Percentiles rank a stretch among this genome's conserved stretches.
Conservation (phyloP, 805 yeast genomes). For the Candida krabiensis region DNA sequence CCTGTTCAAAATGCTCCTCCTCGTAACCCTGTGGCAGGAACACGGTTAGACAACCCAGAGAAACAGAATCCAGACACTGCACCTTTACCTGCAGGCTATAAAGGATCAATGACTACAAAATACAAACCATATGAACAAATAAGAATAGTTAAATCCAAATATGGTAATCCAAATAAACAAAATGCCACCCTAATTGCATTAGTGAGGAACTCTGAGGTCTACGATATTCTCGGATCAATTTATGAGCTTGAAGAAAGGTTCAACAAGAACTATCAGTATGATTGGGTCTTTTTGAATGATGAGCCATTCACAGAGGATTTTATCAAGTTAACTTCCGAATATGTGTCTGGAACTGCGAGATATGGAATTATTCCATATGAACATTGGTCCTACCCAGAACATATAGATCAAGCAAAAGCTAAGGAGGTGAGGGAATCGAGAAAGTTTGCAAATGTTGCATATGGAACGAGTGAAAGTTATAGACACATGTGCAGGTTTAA, state of each 20-base stretch:
- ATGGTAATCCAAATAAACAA: conserved; percentile 29
- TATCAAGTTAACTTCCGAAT: conserved; percentile 34
- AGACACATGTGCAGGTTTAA: conserved; percentile 67
- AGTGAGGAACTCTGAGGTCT: conserved; percentile 43
- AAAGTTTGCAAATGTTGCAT: conserved; percentile 43
- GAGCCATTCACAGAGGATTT: conserved; percentile 45
- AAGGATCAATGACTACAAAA: conserved; percentile 20
- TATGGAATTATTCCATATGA: conserved; percentile 48
- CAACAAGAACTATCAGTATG: conserved; percentile 39
- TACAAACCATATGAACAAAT: conserved; percentile 27
- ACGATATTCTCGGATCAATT: conserved; percentile 40
- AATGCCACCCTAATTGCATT: conserved; percentile 63
- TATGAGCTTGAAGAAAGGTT: conserved; percentile 41
- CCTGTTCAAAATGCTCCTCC: conserved; percentile 4
- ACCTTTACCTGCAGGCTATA: conserved; percentile 23
- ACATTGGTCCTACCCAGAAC: conserved; percentile 54
- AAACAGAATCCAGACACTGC: conserved; percentile 21
- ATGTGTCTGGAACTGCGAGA: conserved; percentile 45
- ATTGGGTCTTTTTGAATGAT: conserved; percentile 51
- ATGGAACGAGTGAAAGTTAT: conserved; percentile 66
- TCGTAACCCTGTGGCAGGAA: conserved; percentile 12
- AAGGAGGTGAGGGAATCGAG: conserved; percentile 34
- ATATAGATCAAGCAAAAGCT: conserved; percentile 43
- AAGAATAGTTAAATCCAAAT: conserved; percentile 16
- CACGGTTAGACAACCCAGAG: conserved; percentile 21